Percentiles rank a stretch among this genome's conserved stretches.
These are phyloP conservation scores for Colletotrichum trifolii DNA, from an alignment of 2,329 filamentous ascomycete species.

Conservation along the genomic window DNA sequence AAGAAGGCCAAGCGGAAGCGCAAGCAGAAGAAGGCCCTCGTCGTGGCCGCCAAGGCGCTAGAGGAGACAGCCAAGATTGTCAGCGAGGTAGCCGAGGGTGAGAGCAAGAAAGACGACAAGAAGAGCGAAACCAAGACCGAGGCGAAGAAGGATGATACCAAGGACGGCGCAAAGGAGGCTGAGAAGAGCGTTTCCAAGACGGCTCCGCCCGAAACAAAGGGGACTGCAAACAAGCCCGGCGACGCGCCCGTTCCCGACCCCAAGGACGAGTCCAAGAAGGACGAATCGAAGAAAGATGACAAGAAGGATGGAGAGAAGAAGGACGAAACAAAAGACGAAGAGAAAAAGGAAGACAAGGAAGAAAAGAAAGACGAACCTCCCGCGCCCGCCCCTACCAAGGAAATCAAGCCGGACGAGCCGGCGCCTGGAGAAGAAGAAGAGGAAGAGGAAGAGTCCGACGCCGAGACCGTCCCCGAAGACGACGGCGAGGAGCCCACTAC, in stretches of 20 bases:
- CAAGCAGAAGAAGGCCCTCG: conserved; percentile 30
- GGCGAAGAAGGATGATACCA: conserved; percentile 36
- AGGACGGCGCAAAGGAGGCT: conserved; percentile 37
- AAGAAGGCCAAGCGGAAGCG: conserved; percentile 41
- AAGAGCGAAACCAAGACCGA: conserved; percentile 34
- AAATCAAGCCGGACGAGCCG: conserved; percentile 17
- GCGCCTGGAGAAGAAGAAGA: conserved; percentile 30
- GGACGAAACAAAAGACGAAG: not conserved
- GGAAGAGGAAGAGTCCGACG: conserved; percentile 13
- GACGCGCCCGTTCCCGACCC: conserved; percentile 10
- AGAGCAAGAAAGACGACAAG: conserved; percentile 28
- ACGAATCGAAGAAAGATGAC: not conserved
- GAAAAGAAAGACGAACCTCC: conserved; percentile 5
- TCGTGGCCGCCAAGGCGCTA: conserved; percentile 29
- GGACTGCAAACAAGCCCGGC: conserved; percentile 11
- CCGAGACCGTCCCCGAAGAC: conserved; percentile 18
- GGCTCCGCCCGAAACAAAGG: not conserved
- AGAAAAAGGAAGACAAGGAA: not conserved
- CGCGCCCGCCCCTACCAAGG: conserved; percentile 4
- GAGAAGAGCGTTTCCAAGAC: conserved; percentile 34
- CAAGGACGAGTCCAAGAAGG: conserved; percentile 22
- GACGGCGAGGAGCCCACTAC: conserved; percentile 35
- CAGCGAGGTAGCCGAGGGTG: conserved; percentile 21
- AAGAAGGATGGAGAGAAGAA: not conserved
- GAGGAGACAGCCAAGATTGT: conserved; percentile 39